Conservation (phyloP, 2,329 filamentous ascomycete species). For the Phialophora macrospora region DNA sequence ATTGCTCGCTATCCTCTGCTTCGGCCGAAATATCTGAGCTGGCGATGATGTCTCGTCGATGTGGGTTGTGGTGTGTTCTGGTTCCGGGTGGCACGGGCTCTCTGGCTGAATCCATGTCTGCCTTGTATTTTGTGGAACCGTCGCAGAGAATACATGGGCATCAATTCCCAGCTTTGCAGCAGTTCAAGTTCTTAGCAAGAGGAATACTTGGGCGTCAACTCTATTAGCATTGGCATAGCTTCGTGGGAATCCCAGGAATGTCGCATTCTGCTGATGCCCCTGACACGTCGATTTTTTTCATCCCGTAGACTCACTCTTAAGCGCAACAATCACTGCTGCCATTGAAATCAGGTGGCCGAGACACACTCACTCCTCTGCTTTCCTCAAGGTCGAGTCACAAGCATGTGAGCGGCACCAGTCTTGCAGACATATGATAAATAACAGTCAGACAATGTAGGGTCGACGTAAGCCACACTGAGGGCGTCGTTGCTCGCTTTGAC, state of each 20-base stretch:
- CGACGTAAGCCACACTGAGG: not conserved
- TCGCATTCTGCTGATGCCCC: not conserved
- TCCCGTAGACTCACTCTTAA: not conserved
- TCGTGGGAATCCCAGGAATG: not conserved
- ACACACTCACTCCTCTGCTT: not conserved
- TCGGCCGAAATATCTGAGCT: not conserved
- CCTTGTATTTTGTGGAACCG: not conserved
- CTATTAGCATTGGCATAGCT: not conserved
- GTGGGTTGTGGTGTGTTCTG: not conserved
- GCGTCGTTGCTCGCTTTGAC: not conserved
- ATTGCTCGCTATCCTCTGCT: not conserved
- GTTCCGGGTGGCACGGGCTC: not conserved
- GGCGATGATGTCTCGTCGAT: not conserved
- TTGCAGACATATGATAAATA: not conserved
- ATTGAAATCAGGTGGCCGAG: not conserved
- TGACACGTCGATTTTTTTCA: not conserved
- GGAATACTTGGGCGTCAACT: not conserved
- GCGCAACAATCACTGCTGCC: not conserved
- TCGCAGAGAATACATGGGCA: not conserved
- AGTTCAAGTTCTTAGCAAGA: not conserved
- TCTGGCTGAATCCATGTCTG: not conserved
- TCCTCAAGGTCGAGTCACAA: not conserved
- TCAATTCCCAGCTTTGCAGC: not conserved
- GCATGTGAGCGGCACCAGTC: constrained; percentile 11
- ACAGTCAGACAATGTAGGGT: not conserved